A percentile compares a stretch with the other conserved stretches of the same genome.
Conservation (phyloP, 1,284 basidiomycete species). For the Boletus semigastroideus region DNA sequence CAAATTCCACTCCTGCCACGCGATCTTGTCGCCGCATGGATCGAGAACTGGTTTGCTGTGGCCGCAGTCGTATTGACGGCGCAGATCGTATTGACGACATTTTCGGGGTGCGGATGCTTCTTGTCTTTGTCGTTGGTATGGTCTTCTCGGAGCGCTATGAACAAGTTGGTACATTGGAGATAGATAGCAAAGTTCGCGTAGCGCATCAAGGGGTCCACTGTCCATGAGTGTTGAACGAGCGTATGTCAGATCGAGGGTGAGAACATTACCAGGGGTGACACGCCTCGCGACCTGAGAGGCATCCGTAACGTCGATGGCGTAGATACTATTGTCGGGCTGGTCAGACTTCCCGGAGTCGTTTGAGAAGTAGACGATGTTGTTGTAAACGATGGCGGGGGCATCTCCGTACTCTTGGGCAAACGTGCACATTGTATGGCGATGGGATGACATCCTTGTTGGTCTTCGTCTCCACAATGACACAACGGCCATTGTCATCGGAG, state of each 20-base stretch:
- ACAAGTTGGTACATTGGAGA: slow-evolving; percentile 12
- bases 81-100: slow-evolving; percentile 2
- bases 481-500: slow-evolving; percentile 33
- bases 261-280: slow-evolving; percentile 18
- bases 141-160: slow-evolving; percentile 47
- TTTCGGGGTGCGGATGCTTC: not conserved
- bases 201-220: slow-evolving; percentile 39
- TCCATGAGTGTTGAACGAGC: not conserved
- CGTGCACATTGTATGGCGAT: slow-evolving; percentile 31
- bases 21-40: slow-evolving; percentile 62
- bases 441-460: slow-evolving; percentile 27
- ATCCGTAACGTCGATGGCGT: not conserved
- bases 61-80: slow-evolving; percentile 28
- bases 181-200: slow-evolving; percentile 43
- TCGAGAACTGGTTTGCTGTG: slow-evolving; percentile 47
- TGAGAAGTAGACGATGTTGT: slow-evolving; percentile 35
- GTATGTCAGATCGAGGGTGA: not conserved
- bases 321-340: slow-evolving; percentile 11
- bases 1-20: slow-evolving; percentile 70
- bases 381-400: slow-evolving; percentile 28
- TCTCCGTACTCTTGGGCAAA: slow-evolving; percentile 42
- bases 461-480: slow-evolving; percentile 12
- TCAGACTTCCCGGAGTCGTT: slow-evolving; percentile 12
- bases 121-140: slow-evolving; percentile 43
- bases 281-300: not conserved